Evolutionary conservation across 495 filamentous ascomycete species (phyloP).

Genomic region (Tuber brumale): DNA sequence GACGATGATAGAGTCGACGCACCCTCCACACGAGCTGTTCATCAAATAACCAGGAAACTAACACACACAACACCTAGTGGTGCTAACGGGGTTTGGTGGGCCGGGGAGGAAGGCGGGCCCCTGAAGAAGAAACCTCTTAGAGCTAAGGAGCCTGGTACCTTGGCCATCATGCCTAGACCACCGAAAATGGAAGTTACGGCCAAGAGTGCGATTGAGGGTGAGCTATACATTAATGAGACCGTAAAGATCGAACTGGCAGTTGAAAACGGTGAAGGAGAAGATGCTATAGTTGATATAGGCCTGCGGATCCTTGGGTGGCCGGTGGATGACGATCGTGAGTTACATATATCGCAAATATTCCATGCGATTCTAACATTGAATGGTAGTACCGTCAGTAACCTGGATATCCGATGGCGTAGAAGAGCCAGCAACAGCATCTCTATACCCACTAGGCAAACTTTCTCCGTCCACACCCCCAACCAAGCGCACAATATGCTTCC

Average conservation of each 20-base stretch:
- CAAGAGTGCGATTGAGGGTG: constrained; percentile 56
- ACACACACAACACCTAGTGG: constrained; percentile 23
- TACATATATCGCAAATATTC: constrained; percentile 6
- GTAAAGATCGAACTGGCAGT: constrained; percentile 62
- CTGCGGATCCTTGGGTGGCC: constrained; percentile 56
- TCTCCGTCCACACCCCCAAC: constrained; percentile 41
- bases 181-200: constrained; percentile 78
- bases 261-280: constrained; percentile 75
- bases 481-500: constrained; percentile 50
- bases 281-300: constrained; percentile 63
- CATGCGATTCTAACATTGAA: constrained; percentile 1
- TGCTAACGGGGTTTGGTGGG: constrained; percentile 30
- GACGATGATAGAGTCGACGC: constrained; percentile 44
- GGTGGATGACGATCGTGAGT: constrained; percentile 21
- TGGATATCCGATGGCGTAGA: constrained; percentile 25
- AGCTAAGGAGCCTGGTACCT: constrained; percentile 47
- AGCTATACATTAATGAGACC: constrained; percentile 70
- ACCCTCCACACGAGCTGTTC: constrained; percentile 28
- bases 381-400: constrained; percentile 23
- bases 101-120: constrained; percentile 14
- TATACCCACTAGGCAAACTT: constrained; percentile 49
- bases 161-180: constrained; percentile 76
- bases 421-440: constrained; percentile 17
- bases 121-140: constrained; percentile 47
- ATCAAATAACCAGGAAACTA: constrained; percentile 41